Percentiles rank a stretch among this genome's conserved stretches.
These are phyloP conservation scores for Pseudoperonospora humuli DNA, from an alignment of 352 stramenopile species.

Conservation along the genomic window DNA sequence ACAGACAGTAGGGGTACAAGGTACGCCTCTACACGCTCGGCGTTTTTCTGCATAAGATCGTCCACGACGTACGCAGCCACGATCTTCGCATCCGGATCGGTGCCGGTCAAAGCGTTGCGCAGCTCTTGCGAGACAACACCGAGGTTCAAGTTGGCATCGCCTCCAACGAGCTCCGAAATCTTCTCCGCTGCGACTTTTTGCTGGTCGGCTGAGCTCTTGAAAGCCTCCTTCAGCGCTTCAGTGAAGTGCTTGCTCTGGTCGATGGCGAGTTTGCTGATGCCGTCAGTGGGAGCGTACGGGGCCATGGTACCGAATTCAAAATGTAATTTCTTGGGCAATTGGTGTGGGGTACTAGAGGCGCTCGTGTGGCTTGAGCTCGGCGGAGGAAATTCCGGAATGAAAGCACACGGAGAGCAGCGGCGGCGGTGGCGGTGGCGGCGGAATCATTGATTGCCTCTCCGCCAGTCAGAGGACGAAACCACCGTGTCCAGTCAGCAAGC, in stretches of 20 bases:
- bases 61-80: slow-evolving; percentile 71
- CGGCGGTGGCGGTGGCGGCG: slow-evolving; percentile 3
- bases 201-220: slow-evolving; percentile 58
- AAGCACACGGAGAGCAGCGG: background rate
- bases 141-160: slow-evolving; percentile 67
- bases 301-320: slow-evolving; percentile 49
- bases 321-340: slow-evolving; percentile 24
- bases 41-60: slow-evolving; percentile 83
- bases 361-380: slow-evolving; percentile 31
- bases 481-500: slow-evolving; percentile 22
- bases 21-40: slow-evolving; percentile 73
- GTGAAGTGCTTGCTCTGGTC: slow-evolving; percentile 89
- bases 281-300: slow-evolving; percentile 73
- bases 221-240: slow-evolving; percentile 70
- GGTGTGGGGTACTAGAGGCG: slow-evolving; percentile 23
- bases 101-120: slow-evolving; percentile 45
- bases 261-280: slow-evolving; percentile 78
- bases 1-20: slow-evolving; percentile 55
- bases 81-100: slow-evolving; percentile 57
- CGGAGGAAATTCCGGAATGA: slow-evolving; percentile 83
- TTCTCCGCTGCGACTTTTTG: slow-evolving; percentile 82
- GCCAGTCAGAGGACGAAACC: slow-evolving; percentile 26
- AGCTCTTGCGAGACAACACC: slow-evolving; percentile 62
- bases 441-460: too few relatives aligned
- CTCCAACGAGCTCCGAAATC: slow-evolving; percentile 70